Percentiles rank a stretch among this genome's conserved stretches.
phyloP scores from a whole-genome alignment of 805 yeast species.

The Wickerhamiella siamensis region DNA sequence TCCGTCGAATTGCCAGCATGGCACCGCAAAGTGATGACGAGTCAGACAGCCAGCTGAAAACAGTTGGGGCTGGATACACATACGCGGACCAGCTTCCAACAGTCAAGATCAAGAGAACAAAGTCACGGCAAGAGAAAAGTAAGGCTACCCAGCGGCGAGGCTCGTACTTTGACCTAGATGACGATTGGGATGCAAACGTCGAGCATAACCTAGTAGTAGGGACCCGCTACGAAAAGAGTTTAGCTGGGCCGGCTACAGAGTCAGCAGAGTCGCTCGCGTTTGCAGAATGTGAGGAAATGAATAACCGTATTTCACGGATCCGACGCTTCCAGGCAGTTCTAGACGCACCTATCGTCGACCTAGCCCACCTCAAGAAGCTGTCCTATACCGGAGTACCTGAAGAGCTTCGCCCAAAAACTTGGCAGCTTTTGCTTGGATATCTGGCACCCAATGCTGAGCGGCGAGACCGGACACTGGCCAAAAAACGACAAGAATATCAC shows the following conservation, averaged over 20 bases:
- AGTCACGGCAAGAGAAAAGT: background rate
- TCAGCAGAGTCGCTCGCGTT: constrained; percentile 25
- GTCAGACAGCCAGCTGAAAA: constrained; percentile 22
- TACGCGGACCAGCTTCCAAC: constrained; percentile 30
- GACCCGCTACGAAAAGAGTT: background rate
- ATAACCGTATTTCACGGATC: constrained; percentile 47
- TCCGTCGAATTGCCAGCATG: constrained; percentile 26
- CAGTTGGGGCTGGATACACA: constrained; percentile 43
- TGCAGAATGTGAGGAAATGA: constrained; percentile 40
- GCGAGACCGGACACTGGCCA: constrained; percentile 48
- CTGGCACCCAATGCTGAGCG: constrained; percentile 74
- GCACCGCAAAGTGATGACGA: constrained; percentile 10
- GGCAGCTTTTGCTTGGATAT: constrained; percentile 87
- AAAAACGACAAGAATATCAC: constrained; percentile 74
- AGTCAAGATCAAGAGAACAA: background rate
- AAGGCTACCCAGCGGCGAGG: constrained; percentile 11
- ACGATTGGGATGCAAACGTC: constrained; percentile 83
- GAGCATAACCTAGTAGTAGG: constrained; percentile 19
- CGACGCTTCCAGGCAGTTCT: constrained; percentile 53
- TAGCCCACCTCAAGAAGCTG: constrained; percentile 55
- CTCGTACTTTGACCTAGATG: constrained; percentile 59
- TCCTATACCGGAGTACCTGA: constrained; percentile 93
- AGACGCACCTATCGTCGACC: constrained; percentile 39
- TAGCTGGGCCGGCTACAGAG: constrained; percentile 22
- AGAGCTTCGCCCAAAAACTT: constrained; percentile 62